Conservation (phyloP, 2,329 filamentous ascomycete species). For the Pseudopithomyces maydicus region DNA sequence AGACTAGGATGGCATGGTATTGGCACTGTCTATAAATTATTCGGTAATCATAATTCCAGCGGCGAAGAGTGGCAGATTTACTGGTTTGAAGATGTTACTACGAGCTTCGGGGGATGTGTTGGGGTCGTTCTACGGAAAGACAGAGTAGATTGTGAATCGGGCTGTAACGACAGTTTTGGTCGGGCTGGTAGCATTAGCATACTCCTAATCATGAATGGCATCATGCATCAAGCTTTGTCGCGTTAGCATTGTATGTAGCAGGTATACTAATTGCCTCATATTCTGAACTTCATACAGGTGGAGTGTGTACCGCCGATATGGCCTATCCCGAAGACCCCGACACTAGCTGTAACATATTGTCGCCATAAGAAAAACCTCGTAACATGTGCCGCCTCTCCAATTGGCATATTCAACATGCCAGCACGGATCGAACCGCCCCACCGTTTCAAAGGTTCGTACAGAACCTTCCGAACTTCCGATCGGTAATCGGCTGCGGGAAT, state of each 20-base stretch:
- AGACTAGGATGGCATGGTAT: neutral
- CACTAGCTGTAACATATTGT: no score
- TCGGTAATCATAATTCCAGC: neutral
- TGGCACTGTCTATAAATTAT: neutral
- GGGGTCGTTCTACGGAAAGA: neutral
- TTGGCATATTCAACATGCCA: neutral
- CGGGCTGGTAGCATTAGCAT: no score
- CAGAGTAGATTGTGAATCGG: neutral
- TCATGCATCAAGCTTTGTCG: no score
- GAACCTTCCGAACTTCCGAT: slow-evolving; percentile 35
- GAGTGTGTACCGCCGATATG: no score
- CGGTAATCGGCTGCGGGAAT: slow-evolving; percentile 50
- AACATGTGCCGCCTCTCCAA: neutral
- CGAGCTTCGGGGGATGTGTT: neutral
- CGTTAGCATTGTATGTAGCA: no score
- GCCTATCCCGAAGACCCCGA: no score
- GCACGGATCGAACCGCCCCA: neutral
- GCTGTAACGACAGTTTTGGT: neutral
- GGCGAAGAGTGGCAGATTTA: neutral
- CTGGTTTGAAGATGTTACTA: neutral
- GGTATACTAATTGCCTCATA: no score
- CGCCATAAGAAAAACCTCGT: no score
- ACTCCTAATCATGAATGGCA: no score
- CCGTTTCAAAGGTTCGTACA: slow-evolving; percentile 26
- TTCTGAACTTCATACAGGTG: no score